phyloP scores from a whole-genome alignment of 176 grass and related monocot genomes.

The Panicum miliaceum region DNA sequence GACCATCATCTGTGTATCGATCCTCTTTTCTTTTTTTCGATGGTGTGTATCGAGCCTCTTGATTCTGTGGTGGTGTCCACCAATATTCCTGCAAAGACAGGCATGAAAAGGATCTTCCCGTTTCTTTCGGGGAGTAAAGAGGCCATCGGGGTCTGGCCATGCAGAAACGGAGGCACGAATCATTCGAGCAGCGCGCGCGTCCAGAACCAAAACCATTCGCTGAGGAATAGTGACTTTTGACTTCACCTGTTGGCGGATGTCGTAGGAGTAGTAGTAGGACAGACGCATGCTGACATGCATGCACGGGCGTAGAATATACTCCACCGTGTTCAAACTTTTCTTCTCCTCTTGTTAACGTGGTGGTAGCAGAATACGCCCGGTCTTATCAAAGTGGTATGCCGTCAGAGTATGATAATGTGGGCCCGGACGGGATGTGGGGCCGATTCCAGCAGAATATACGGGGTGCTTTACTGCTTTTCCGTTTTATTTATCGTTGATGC shows the following conservation, averaged over 20 bases:
- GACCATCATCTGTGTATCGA: not conserved
- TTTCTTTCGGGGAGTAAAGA: not conserved
- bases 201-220: not conserved
- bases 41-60: not conserved
- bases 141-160: no score
- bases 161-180: not conserved
- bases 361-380: not conserved
- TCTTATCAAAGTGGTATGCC: not conserved
- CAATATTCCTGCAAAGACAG: not conserved
- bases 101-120: not conserved
- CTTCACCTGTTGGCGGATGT: not conserved
- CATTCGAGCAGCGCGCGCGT: not conserved
- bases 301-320: not conserved
- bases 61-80: conserved; percentile 16
- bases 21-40: no score
- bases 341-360: not conserved
- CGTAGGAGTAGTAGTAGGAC: not conserved
- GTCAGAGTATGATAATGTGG: not conserved
- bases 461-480: not conserved
- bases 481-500: not conserved
- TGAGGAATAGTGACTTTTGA: not conserved
- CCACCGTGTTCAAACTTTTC: not conserved
- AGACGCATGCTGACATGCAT: not conserved
- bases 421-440: not conserved
- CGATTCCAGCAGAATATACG: conserved; percentile 2